Conservation (phyloP, 176 grass and related monocot species). For the Canna indica region DNA sequence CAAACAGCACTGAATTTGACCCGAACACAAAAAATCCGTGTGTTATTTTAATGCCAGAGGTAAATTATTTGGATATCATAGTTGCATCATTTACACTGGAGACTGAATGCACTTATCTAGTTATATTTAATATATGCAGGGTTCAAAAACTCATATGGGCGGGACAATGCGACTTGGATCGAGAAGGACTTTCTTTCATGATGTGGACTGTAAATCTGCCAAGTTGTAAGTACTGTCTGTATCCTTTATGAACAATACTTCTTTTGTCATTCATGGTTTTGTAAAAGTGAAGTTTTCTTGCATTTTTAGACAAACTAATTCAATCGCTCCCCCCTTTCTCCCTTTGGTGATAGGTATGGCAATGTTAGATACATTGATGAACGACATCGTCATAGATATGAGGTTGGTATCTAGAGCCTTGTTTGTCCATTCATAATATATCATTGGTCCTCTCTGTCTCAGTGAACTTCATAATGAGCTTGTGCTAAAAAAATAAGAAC, state of each 20-base stretch:
- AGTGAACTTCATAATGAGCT: background rate
- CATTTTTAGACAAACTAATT: constrained; percentile 8
- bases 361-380: constrained; percentile 32
- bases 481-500: background rate
- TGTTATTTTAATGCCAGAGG: constrained; percentile 42
- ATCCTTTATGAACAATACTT: background rate
- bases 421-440: background rate
- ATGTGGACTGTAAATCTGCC: constrained; percentile 29
- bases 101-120: background rate
- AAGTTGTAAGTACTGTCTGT: constrained; percentile 32
- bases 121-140: constrained; percentile 14
- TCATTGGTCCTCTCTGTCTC: background rate
- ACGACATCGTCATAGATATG: constrained; percentile 44
- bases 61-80: background rate
- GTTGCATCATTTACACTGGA: background rate
- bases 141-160: constrained; percentile 33
- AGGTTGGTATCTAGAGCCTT: constrained; percentile 22
- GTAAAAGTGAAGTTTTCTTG: background rate
- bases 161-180: constrained; percentile 45
- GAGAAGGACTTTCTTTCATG: constrained; percentile 35
- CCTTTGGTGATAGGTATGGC: constrained; percentile 30
- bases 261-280: background rate
- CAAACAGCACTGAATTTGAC: constrained; percentile 41
- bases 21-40: constrained; percentile 29
- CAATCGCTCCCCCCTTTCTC: background rate